Percentiles rank a stretch among this genome's conserved stretches.
phyloP scores from a whole-genome alignment of 75 land plant species.

The Gnetum montanum region DNA sequence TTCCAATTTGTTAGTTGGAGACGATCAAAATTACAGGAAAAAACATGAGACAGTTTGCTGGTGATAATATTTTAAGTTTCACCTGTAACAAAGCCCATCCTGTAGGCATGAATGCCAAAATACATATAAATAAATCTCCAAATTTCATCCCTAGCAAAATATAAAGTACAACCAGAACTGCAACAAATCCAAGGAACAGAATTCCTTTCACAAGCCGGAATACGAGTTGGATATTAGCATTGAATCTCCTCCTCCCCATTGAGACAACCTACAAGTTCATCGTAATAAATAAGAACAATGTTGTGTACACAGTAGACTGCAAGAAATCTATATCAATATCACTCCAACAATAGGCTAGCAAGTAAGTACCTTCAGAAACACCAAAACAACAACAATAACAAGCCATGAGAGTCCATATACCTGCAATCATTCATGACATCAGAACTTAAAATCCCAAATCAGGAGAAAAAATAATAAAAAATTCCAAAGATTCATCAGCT shows the following conservation, averaged over 20 bases:
- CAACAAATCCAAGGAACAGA: conserved; percentile 59
- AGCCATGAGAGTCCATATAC: conserved; percentile 87
- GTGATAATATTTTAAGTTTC: background rate
- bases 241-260: conserved; percentile 67
- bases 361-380: conserved; percentile 60
- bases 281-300: background rate
- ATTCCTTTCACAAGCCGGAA: conserved; percentile 68
- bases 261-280: conserved; percentile 42
- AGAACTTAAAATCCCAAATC: too few relatives aligned
- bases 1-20: background rate
- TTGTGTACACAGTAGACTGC: background rate
- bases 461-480: too few relatives aligned
- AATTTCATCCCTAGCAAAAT: conserved; percentile 44
- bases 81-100: conserved; percentile 81
- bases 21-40: conserved; percentile 4
- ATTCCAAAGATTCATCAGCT: too few relatives aligned
- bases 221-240: conserved; percentile 78
- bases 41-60: conserved; percentile 18
- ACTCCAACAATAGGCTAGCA: background rate
- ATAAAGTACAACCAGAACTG: conserved; percentile 50
- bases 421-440: too few relatives aligned
- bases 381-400: conserved; percentile 58
- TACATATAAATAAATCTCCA: conserved; percentile 61
- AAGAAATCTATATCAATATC: background rate
- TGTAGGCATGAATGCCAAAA: conserved; percentile 78